Base-by-base conservation (phyloP, 2,329 filamentous ascomycete genomes). In the Ophiostoma angusticollis region DNA sequence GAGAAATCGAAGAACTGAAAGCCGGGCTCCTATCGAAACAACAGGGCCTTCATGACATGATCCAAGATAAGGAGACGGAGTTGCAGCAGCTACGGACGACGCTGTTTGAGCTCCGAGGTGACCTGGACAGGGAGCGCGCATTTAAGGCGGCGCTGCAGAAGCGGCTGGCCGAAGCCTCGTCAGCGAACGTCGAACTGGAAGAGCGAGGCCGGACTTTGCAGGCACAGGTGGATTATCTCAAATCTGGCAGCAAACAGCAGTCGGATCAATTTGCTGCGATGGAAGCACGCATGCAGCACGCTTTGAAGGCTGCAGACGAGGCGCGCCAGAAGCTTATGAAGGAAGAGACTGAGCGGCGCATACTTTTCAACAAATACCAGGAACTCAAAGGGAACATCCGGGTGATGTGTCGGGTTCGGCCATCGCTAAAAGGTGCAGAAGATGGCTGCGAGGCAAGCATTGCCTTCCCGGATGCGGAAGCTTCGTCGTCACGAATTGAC, bases 301-400 rank as follows among this genome's bases (percentile, higher is more conserved):
- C 87, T 1, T 60, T 85, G 18, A 70, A 72, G 12, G 63, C 71
- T 16, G 83, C 80, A 1, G 76, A 82, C 22, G 69, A 74, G 25
- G 78, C 83, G 1, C 77, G 82, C 41, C 76, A 84, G 47, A 94
- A 91, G 54, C 67, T 98, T 21, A 80, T 91, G 46, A 84, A 80
- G 52, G 91, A 96, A 55, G 91, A 98, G 60, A 91, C 84, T 1
- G 67, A 94, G 36, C 77, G 91, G 12, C 75, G 91, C 17, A 89
- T 93, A 50, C 71, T 98, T 0, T 94, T 96, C 65, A 96, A 96
- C 60, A 91, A 93, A 57, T 89, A 98, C 33, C 86, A 98, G 57
- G 91, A 98, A 54, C 73, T 98, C 43, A 95, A 94, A 58, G 91
- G 91, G 51, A 98, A 98, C 55, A 98, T 98, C 52, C 81, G 91